Base-by-base conservation (phyloP, 78 protist genomes). In the Cavenderia fasciculata region DNA sequence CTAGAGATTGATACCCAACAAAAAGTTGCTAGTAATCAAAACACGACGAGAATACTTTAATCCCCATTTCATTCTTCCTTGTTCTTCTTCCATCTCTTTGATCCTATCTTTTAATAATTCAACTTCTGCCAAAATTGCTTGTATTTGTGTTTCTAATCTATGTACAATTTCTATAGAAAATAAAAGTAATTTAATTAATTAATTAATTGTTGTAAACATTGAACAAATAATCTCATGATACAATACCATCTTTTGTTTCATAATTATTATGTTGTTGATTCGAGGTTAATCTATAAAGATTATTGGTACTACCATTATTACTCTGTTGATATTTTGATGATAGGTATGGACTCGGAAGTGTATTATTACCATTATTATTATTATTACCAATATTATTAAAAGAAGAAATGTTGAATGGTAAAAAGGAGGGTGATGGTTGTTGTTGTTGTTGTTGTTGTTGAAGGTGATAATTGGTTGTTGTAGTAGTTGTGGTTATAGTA, bases 1-100 rank as follows among this genome's bases (percentile, higher is more conserved):
- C 89, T 65, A 19, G 56, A 36, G 2, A 82, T 82, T 25, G 71
- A 54, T n/a, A 82, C 89, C 89, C 47, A 82, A 56, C 43, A 82
- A 44, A 31, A 82, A 68, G 16, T 65, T 82, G 0, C 59, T 41
- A 5, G 75, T 82, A 11, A 66, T 68, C 11, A 82, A 68, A 2
- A 82, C 77, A 56, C 89, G 49, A 29, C 89, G 49, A 1, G 89
- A 70, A 43, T 82, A 82, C 56, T 31, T 82, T 31, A 82, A 43
- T 1, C 89, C 89, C 89, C 89, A 82, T 31, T 71, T 31, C 19
- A 59, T 59, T 21, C 51, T 40, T 36, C 77, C 77, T 41, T 82
- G 78, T 52, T 56, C 74, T 4, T 82, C 89, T 31, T 82, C 89
- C 74, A 82, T 65, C 2, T 51, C 75, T 38, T 18, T 36, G 0